A percentile compares a stretch with the other conserved stretches of the same genome.
Conservation (phyloP, 257 asterid genomes). For the Penstemon newberryi region DNA sequence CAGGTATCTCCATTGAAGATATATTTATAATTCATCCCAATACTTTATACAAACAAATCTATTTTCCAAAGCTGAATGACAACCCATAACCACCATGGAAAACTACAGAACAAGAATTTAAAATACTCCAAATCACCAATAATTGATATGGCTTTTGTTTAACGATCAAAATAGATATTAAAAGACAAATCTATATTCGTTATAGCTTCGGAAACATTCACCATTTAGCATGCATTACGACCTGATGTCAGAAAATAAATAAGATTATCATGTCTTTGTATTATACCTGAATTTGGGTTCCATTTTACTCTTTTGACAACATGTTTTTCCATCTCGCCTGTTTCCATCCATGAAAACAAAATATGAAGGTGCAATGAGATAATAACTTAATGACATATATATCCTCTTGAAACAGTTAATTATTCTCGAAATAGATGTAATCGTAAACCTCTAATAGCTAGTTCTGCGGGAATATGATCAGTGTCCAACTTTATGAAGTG, state of each 20-base stretch:
- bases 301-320: conserved; percentile 50
- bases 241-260: background rate
- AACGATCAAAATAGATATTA: too few relatives aligned
- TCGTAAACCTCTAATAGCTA: conserved; percentile 47
- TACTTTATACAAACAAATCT: too few relatives aligned
- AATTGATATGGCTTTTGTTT: too few relatives aligned
- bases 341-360: conserved; percentile 17
- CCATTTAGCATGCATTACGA: background rate
- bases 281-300: conserved; percentile 51
- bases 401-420: background rate
- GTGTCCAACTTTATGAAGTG: conserved; percentile 46
- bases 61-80: too few relatives aligned
- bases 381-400: background rate
- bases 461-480: conserved; percentile 67
- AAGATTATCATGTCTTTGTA: conserved; percentile 8
- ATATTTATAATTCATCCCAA: too few relatives aligned
- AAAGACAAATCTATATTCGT: too few relatives aligned
- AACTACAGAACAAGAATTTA: too few relatives aligned
- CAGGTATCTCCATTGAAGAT: too few relatives aligned
- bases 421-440: conserved; percentile 7
- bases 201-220: background rate
- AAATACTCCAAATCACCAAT: too few relatives aligned
- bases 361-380: background rate
- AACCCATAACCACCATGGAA: too few relatives aligned
- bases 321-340: conserved; percentile 44